Evolutionary conservation across 805 yeast genomes (phyloP).

Genomic region (Saturnispora besseyi): DNA sequence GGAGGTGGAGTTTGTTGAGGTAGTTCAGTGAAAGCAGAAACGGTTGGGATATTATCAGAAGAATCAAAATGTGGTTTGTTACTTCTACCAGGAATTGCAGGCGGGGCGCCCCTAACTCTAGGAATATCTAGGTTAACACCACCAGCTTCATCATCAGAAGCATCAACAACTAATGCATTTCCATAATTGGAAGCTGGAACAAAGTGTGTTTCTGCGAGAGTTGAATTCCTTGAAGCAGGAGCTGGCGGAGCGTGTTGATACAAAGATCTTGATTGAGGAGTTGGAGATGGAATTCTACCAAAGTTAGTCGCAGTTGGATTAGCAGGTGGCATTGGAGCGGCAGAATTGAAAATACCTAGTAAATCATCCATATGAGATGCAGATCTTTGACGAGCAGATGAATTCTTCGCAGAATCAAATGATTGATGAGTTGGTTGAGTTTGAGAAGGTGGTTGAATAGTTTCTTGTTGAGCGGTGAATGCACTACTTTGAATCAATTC

Average conservation of each 20-base stretch:
- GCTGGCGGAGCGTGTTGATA: conserved; percentile 13
- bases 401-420: conserved; percentile 12
- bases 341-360: conserved; percentile 44
- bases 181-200: conserved; percentile 85
- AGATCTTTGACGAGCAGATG: conserved; percentile 17
- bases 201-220: conserved; percentile 36
- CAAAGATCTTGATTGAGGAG: conserved; percentile 7
- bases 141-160: conserved; percentile 31
- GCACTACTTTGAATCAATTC: conserved; percentile 33
- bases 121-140: conserved; percentile 26
- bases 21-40: conserved; percentile 4
- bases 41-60: conserved; percentile 10
- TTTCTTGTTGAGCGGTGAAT: conserved; percentile 21
- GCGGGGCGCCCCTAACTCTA: conserved; percentile 20
- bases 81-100: conserved; percentile 29
- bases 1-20: conserved; percentile 14
- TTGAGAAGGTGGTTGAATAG: conserved; percentile 7
- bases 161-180: conserved; percentile 43
- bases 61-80: conserved; percentile 28
- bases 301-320: conserved; percentile 5
- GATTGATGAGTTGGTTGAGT: conserved; percentile 10
- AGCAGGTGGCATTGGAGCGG: conserved; percentile 28
- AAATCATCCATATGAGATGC: conserved; percentile 54
- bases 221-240: conserved; percentile 17
- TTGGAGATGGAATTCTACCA: conserved; percentile 3